Evolutionary conservation across 495 filamentous ascomycete species (phyloP).

Genomic region (Cladorrhinum samala): DNA sequence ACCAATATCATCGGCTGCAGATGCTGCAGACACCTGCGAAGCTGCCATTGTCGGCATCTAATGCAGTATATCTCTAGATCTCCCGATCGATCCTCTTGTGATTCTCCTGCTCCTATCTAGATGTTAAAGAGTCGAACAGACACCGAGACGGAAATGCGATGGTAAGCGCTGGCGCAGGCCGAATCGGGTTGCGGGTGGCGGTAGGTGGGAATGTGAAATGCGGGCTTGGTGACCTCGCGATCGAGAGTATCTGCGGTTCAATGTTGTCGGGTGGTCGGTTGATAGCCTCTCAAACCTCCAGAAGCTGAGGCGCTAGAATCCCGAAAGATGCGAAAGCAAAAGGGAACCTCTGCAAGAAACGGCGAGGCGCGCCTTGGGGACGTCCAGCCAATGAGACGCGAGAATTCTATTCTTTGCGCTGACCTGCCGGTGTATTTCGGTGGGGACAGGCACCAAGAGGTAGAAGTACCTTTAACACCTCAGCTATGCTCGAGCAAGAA

Average conservation of each 20-base stretch:
- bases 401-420: not conserved
- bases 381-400: slow-evolving; percentile 9
- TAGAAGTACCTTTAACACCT: not conserved
- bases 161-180: not conserved
- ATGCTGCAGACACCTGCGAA: slow-evolving; percentile 17
- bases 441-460: not conserved
- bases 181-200: not conserved
- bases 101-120: no score
- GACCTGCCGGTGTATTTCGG: not conserved
- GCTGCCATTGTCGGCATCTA: slow-evolving; percentile 22
- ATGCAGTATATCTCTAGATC: not conserved
- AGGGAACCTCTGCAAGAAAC: slow-evolving; percentile 10
- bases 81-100: not conserved
- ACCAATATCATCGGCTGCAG: slow-evolving; percentile 1
- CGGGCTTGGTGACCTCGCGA: no score
- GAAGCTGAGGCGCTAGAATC: slow-evolving; percentile 7
- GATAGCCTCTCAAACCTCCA: not conserved
- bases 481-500: not conserved
- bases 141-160: no score
- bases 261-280: not conserved
- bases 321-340: not conserved
- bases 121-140: no score
- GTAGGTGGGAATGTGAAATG: no score
- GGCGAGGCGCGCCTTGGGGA: slow-evolving; percentile 8
- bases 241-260: no score